These are phyloP conservation scores for Cucurbita maxima DNA, from an alignment of 306 rosid species.

Conservation along the genomic window DNA sequence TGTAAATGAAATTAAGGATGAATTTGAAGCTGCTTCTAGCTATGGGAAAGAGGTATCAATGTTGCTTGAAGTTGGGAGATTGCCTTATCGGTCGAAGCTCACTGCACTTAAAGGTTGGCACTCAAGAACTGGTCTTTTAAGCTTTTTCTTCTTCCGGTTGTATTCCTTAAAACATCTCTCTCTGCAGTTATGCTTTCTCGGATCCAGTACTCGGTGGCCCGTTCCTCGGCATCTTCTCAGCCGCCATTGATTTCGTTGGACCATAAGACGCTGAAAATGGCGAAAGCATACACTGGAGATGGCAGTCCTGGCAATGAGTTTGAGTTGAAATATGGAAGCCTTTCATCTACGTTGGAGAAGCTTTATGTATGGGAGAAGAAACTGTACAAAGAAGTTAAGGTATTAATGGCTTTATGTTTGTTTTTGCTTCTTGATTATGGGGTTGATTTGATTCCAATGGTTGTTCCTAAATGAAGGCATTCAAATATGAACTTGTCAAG, in stretches of 20 bases:
- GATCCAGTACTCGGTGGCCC: constrained; percentile 43
- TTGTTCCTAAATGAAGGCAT: background rate
- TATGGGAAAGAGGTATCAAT: constrained; percentile 75
- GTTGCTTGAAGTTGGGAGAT: constrained; percentile 77
- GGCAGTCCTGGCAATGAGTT: constrained; percentile 47
- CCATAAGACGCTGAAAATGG: constrained; percentile 49
- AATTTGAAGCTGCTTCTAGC: constrained; percentile 69
- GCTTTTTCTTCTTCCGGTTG: background rate
- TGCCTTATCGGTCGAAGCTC: constrained; percentile 57
- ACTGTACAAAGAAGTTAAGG: constrained; percentile 88
- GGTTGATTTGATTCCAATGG: background rate
- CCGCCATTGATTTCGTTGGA: constrained; percentile 31
- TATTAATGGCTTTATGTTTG: constrained; percentile 10
- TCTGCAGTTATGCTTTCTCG: constrained; percentile 59
- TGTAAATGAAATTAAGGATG: constrained; percentile 74
- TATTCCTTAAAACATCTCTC: background rate
- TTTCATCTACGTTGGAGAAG: constrained; percentile 70
- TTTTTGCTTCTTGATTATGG: background rate
- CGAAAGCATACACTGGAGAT: constrained; percentile 40
- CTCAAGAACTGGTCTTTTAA: background rate
- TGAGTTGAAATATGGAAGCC: constrained; percentile 38
- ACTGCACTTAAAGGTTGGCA: constrained; percentile 55
- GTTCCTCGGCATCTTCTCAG: constrained; percentile 37
- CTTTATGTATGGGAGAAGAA: constrained; percentile 96
- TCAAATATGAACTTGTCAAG: background rate